Base-by-base conservation (phyloP, 2,329 filamentous ascomycete genomes). In the Nemania sp. region DNA sequence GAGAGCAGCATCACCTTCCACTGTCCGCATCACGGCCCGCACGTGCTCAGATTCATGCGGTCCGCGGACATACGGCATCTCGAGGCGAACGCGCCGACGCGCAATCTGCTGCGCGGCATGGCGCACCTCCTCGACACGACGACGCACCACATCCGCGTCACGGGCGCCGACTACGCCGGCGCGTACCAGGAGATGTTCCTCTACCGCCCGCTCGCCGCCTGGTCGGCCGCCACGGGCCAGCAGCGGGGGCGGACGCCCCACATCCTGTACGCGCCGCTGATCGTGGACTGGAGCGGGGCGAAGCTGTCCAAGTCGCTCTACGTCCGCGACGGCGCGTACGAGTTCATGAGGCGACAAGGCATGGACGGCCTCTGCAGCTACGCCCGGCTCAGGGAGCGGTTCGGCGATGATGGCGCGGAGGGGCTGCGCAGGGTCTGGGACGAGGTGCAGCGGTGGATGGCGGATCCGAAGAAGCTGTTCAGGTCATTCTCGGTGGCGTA, bases 241-340 rank as follows among this genome's bases (percentile, higher is more conserved):
- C 43, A 21, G n/a, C 2, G 42, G 2, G 50, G 57, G 5, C 49
- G 55, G 32, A 53, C 57, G 18, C 50, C 57, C 25, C 57, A 54
- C 37, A 59, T 59, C 49, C 43, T 59, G 50, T 59, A 59, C 18
- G 57, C 50, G 10, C 57, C 57, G 25, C 25, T 59, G 42, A 48
- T 59, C 29, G 35, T 42, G 35, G 57, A 59, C 45, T 59, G 57
- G 57, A 59, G 57, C 15, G 57, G 57, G n/a, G 49, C 57, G 11
- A 59, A 54, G 50, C 20, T 59, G 43, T 59, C 57, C 11, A 59
- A 59, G n/a, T 59, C 57, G 15, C 43, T 59, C 11, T 59, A 59
- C 34, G 45, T 54, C 15, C 34, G 37, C 9, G 50, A 54, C 7
- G 43, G 37, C 11, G 50, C 50, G 57, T 54, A 59, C 17, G 45